A percentile compares a stretch with the other conserved stretches of the same genome.
Conservation (phyloP, 208 protist species). For the Plasmodiophora brassicae region DNA sequence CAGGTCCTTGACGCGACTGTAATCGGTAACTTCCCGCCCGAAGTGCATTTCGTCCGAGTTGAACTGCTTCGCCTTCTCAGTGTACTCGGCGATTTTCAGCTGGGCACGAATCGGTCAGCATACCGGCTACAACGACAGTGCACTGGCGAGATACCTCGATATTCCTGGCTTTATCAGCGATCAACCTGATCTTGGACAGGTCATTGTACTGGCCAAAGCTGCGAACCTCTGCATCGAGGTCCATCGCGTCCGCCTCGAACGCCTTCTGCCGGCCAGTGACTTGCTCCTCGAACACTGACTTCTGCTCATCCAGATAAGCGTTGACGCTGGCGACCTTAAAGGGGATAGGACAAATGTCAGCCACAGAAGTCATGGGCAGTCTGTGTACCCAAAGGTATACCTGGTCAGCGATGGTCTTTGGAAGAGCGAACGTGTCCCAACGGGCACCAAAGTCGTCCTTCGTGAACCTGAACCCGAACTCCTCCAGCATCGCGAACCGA, state of each 20-base stretch:
- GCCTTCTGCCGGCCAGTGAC: constrained; percentile 6
- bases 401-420: not conserved
- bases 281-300: constrained; percentile 3
- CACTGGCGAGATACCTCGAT: constrained; percentile 1
- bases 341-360: too few species aligned
- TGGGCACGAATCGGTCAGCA: not conserved
- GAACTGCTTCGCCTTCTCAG: constrained; percentile 19
- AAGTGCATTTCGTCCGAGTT: constrained; percentile 38
- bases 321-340: constrained; percentile 26
- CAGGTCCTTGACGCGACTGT: constrained; percentile 18
- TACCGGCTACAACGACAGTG: too few species aligned
- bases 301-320: constrained; percentile 4
- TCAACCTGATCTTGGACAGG: not conserved
- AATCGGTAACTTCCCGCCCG: constrained; percentile 44
- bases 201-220: constrained; percentile 35
- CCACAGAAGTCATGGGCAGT: too few species aligned
- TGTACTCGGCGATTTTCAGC: not conserved
- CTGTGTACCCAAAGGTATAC: too few species aligned
- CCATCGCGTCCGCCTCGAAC: constrained; percentile 4
- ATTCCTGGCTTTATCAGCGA: constrained; percentile 35
- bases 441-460: constrained; percentile 22
- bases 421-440: constrained; percentile 8
- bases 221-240: constrained; percentile 31
- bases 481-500: constrained; percentile 4
- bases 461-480: constrained; percentile 11